Evolutionary conservation across 148 eudicot genomes (phyloP).

Genomic region (Vaccinium corymbosum): DNA sequence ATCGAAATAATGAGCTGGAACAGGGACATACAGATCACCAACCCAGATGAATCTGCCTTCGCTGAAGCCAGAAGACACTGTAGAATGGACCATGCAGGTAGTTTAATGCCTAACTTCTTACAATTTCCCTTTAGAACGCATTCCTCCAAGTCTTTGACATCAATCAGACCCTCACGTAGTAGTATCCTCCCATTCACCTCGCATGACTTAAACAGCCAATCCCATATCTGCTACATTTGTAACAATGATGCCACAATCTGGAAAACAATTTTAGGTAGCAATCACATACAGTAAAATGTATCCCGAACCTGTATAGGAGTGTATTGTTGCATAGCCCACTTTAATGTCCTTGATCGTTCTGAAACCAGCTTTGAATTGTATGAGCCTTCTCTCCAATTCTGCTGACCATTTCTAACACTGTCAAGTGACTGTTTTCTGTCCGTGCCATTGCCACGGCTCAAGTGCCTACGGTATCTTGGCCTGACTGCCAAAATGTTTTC

Average conservation of each 20-base stretch:
- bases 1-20: neutral
- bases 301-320: slow-evolving; percentile 61
- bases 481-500: slow-evolving; percentile 60
- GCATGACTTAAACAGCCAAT: slow-evolving; percentile 88
- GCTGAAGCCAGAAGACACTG: slow-evolving; percentile 76
- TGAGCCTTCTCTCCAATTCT: slow-evolving; percentile 44
- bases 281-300: neutral
- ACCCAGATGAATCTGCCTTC: slow-evolving; percentile 61
- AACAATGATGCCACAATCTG: neutral
- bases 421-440: slow-evolving; percentile 40
- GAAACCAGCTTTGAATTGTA: slow-evolving; percentile 48
- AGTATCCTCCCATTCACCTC: slow-evolving; percentile 70
- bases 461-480: slow-evolving; percentile 66
- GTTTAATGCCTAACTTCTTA: slow-evolving; percentile 62
- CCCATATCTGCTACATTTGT: slow-evolving; percentile 53
- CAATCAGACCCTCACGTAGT: slow-evolving; percentile 62
- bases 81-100: slow-evolving; percentile 82
- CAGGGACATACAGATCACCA: slow-evolving; percentile 62
- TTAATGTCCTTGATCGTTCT: slow-evolving; percentile 67
- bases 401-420: slow-evolving; percentile 19
- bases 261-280: neutral
- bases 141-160: slow-evolving; percentile 66
- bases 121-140: slow-evolving; percentile 61
- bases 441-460: slow-evolving; percentile 20
- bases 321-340: slow-evolving; percentile 61